phyloP scores from a whole-genome alignment of 164 flowering plant species.

The Kalanchoe fedtschenkoi region DNA sequence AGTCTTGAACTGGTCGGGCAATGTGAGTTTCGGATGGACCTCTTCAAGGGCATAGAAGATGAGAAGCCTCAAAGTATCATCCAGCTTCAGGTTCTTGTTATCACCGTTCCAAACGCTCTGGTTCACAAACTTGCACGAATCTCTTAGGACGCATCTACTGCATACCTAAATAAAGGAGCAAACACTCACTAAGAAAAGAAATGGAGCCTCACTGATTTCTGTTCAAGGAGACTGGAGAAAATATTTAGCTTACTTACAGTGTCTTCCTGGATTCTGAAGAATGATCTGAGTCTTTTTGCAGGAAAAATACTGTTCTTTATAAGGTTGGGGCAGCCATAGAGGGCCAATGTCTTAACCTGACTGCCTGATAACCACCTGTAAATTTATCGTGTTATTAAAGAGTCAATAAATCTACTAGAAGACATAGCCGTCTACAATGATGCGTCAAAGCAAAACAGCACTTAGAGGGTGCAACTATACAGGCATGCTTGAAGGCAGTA shows the following conservation, averaged over 20 bases:
- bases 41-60: conserved; percentile 37
- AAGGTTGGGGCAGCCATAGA: conserved; percentile 71
- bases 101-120: conserved; percentile 27
- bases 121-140: conserved; percentile 52
- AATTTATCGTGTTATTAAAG: background rate
- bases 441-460: too few relatives aligned
- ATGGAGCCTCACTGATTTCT: background rate
- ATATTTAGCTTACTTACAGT: conserved; percentile 47
- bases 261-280: conserved; percentile 40
- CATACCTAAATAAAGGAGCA: conserved; percentile 62
- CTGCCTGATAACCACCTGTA: background rate
- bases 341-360: conserved; percentile 55
- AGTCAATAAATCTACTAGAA: background rate
- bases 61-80: conserved; percentile 41
- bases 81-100: conserved; percentile 27
- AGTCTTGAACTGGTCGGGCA: conserved; percentile 38
- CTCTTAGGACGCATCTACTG: conserved; percentile 36
- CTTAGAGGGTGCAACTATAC: too few relatives aligned
- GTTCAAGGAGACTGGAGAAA: background rate
- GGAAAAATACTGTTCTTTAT: conserved; percentile 34
- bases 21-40: conserved; percentile 24
- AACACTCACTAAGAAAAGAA: conserved; percentile 1
- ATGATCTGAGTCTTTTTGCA: conserved; percentile 61
- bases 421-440: conserved; percentile 12
- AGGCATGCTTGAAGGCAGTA: background rate